These are phyloP conservation scores for Inosperma sp. DNA, from an alignment of 768 basidiomycete genomes.

Conservation along the genomic window DNA sequence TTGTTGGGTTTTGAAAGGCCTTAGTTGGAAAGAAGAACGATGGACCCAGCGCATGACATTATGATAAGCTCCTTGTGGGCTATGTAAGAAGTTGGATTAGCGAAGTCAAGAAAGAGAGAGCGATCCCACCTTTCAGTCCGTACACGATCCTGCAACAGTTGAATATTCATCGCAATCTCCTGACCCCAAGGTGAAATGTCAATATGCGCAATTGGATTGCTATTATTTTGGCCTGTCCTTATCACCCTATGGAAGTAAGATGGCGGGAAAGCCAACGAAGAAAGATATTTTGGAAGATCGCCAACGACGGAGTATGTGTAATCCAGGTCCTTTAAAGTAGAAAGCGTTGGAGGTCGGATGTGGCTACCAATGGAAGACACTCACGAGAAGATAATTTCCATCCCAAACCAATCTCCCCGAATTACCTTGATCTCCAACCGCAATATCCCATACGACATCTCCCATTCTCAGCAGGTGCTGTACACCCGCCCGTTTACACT, in stretches of 20 bases:
- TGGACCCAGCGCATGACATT: conserved; percentile 85
- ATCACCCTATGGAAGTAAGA: conserved; percentile 89
- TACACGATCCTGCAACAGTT: conserved; percentile 72
- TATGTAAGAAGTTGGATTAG: conserved; percentile 26
- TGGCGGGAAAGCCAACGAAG: conserved; percentile 75
- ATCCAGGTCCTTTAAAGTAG: conserved; percentile 64
- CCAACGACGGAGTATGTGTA: conserved; percentile 74
- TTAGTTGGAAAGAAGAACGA: conserved; percentile 70
- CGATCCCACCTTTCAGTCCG: conserved; percentile 72
- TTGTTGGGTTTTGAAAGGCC: conserved; percentile 38
- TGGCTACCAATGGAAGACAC: conserved; percentile 29
- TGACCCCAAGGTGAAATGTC: conserved; percentile 77
- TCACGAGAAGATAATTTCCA: conserved; percentile 79
- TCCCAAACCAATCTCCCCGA: conserved; percentile 83
- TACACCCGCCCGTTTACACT: conserved; percentile 67
- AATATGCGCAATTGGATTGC: conserved; percentile 64
- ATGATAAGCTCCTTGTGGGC: conserved; percentile 74
- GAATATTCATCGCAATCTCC: conserved; percentile 68
- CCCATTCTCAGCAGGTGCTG: conserved; percentile 60
- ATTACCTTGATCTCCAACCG: conserved; percentile 83
- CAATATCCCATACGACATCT: conserved; percentile 84
- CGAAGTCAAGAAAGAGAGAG: background rate
- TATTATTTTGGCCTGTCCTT: conserved; percentile 49
- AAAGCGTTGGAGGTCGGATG: conserved; percentile 11
- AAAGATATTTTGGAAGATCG: conserved; percentile 76